Base-by-base conservation (phyloP, 2,329 filamentous ascomycete species). In the Fusarium lateritium region DNA sequence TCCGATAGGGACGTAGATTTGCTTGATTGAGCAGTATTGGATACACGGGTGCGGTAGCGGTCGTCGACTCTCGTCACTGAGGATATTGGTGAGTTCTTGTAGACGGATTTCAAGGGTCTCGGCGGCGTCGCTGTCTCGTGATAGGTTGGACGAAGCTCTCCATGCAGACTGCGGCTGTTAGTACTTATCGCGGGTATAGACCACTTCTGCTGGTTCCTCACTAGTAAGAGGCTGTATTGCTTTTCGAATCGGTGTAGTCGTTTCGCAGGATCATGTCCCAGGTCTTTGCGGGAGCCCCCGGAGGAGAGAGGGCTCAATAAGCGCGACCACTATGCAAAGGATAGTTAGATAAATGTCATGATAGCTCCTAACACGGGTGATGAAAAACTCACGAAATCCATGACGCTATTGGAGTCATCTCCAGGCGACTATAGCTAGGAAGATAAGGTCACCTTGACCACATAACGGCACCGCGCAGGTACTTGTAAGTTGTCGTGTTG, bases 21-120 rank as follows among this genome's bases (percentile, higher is more conserved):
- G 93, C 72, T 94, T 93, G 55, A 90, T 88, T 36, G 94, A 90
- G 62, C 93, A 92, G 80, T 95, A 98, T 73, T 91, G 87, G 38
- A 98, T 92, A 82, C 96, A 99, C 6, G 94, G 92, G 79, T 98
- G 95, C 8, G 95, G 95, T 26, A 94, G 87, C 7, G 94, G 94
- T 43, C 94, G 90, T 70, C 94, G 92, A 63, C 92, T 93, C 82
- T 98, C 95, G 82, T 98, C 94, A 81, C 89, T 91, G 69, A 98
- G 90, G 74, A 97, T 91, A 71, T 85, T 86, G 70, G 87, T 90
- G 42, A 91, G 84, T 73, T 89, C 87, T 71, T 90, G 88, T 26
- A 91, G 85, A 59, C 86, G 84, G 67, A 86, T 84, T 77, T 90
- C 87, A 76, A 91, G 83, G 57, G 83, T 85, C 74, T 90, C 88